A percentile compares a stretch with the other conserved stretches of the same genome.
Conservation (phyloP, 2,329 filamentous ascomycete genomes). For the Zymoseptoria passerinii region DNA sequence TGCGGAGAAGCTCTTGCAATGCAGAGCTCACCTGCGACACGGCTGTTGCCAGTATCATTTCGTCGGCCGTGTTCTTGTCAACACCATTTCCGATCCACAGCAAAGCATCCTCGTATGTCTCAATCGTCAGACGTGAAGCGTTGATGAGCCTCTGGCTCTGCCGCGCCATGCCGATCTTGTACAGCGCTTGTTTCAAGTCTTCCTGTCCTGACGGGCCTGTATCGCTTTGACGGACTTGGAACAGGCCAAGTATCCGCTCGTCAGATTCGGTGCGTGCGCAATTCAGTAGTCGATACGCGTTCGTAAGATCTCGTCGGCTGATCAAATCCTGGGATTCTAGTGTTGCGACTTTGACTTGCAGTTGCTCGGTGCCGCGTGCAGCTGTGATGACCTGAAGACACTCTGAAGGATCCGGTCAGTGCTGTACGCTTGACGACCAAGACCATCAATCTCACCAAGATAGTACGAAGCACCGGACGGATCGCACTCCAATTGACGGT, state of each 20-base stretch:
- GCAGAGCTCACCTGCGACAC: conserved; percentile 43
- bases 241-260: conserved; percentile 54
- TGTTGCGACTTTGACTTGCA: conserved; percentile 51
- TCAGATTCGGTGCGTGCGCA: conserved; percentile 44
- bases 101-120: conserved; percentile 57
- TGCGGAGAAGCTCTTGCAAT: background rate
- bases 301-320: conserved; percentile 47
- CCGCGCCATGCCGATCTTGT: conserved; percentile 52
- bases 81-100: conserved; percentile 49
- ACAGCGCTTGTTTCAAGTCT: conserved; percentile 49
- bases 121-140: conserved; percentile 49
- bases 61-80: conserved; percentile 41
- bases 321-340: conserved; percentile 52
- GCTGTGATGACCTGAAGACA: conserved; percentile 54
- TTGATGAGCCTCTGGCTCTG: conserved; percentile 50
- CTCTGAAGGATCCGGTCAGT: conserved; percentile 28
- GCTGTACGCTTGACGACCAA: background rate
- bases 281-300: conserved; percentile 53
- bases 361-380: conserved; percentile 47
- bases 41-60: conserved; percentile 51
- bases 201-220: conserved; percentile 46
- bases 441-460: conserved; percentile 29
- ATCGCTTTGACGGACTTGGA: conserved; percentile 51
- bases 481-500: conserved; percentile 51
- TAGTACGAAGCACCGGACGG: conserved; percentile 50